phyloP scores from a whole-genome alignment of 352 stramenopile genomes.

The Phytophthora constricta region DNA sequence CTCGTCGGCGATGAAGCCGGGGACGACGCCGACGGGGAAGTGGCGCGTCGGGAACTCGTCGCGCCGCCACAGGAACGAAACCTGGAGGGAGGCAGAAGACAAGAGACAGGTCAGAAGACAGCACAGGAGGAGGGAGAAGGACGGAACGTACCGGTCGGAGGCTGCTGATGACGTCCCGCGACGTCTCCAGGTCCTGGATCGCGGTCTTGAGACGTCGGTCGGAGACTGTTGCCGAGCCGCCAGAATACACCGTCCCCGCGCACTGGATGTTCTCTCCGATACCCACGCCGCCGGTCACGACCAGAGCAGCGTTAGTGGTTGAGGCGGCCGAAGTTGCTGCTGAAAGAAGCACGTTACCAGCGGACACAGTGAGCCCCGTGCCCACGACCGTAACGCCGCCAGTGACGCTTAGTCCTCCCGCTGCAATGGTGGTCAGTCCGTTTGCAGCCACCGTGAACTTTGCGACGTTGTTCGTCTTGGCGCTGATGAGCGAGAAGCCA shows the following conservation, averaged over 20 bases:
- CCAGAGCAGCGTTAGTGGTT: slow-evolving; percentile 39
- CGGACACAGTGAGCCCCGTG: slow-evolving; percentile 26
- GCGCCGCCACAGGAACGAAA: slow-evolving; percentile 57
- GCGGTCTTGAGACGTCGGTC: slow-evolving; percentile 51
- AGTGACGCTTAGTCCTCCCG: slow-evolving; percentile 19
- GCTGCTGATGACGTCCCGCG: slow-evolving; percentile 30
- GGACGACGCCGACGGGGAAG: slow-evolving; percentile 44
- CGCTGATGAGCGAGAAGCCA: slow-evolving; percentile 3
- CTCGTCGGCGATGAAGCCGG: slow-evolving; percentile 75
- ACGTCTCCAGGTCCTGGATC: slow-evolving; percentile 30
- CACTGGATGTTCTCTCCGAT: slow-evolving; percentile 35
- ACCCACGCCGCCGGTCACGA: slow-evolving; percentile 47
- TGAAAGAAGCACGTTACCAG: slow-evolving; percentile 25
- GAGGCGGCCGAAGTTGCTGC: slow-evolving; percentile 25
- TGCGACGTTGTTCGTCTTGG: no score
- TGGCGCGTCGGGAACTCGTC: slow-evolving; percentile 49
- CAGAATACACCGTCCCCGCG: slow-evolving; percentile 29
- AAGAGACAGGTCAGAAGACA: slow-evolving; percentile 4
- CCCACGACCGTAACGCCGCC: slow-evolving; percentile 35
- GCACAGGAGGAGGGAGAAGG: not conserved
- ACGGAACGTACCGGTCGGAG: slow-evolving; percentile 48
- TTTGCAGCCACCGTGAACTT: not conserved
- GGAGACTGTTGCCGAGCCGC: slow-evolving; percentile 18
- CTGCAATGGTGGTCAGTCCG: slow-evolving; percentile 3
- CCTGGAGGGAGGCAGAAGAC: slow-evolving; percentile 30